phyloP scores from a whole-genome alignment of 2,329 filamentous ascomycete species.

The Aspergillus costaricaensis region DNA sequence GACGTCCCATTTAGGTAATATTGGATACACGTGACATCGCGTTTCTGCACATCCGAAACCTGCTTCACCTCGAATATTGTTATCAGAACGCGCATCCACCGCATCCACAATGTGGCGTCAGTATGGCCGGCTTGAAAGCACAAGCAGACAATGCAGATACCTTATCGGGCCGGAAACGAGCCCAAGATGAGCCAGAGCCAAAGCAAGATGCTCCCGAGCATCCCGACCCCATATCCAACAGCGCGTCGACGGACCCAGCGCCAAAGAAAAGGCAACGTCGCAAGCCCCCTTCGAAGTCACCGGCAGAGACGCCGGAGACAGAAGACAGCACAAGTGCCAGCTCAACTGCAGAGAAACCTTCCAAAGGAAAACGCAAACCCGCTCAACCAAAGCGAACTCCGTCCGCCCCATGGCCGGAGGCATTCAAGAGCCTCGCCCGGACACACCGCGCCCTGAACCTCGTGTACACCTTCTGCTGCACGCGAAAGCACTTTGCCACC shows the following conservation, averaged over 20 bases:
- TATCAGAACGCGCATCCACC: not conserved
- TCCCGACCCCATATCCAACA: slow-evolving; percentile 4
- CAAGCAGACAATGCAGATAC: not conserved
- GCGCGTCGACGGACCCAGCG: slow-evolving; percentile 18
- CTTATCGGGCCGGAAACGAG: slow-evolving; percentile 24
- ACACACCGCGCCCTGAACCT: slow-evolving; percentile 85
- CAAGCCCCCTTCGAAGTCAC: not conserved
- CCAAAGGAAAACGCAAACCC: slow-evolving; percentile 4
- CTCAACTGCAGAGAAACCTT: not conserved
- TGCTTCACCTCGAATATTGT: not conserved
- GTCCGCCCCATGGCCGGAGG: slow-evolving; percentile 69
- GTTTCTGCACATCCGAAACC: not conserved
- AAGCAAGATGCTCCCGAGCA: not conserved
- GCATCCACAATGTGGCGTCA: slow-evolving; percentile 26
- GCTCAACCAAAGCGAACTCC: slow-evolving; percentile 25
- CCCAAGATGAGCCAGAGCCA: slow-evolving; percentile 8
- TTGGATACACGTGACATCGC: not conserved
- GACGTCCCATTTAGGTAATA: not conserved
- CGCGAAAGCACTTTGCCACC: slow-evolving; percentile 86
- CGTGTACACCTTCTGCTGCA: slow-evolving; percentile 92
- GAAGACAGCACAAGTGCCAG: not conserved
- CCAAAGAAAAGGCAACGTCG: slow-evolving; percentile 11
- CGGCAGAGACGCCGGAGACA: not conserved
- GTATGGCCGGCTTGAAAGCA: slow-evolving; percentile 24
- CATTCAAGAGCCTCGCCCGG: slow-evolving; percentile 71